Base-by-base conservation (phyloP, 768 basidiomycete genomes). In the Boletus reticulatus region DNA sequence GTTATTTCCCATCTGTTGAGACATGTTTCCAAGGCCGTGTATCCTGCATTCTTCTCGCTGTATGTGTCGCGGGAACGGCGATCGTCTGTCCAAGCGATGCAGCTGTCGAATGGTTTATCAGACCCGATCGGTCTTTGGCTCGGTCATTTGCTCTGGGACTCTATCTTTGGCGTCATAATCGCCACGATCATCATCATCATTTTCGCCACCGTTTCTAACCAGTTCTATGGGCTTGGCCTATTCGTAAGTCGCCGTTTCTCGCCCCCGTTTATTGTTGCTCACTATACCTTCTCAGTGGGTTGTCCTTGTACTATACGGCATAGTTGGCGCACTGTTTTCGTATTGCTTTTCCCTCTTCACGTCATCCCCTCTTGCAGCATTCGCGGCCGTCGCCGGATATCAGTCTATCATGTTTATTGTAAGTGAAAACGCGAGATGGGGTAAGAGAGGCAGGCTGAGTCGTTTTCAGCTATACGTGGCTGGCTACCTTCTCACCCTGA, bases 1-100 rank as follows among this genome's bases (percentile, higher is more conserved):
- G 17, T 39, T 39, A 7, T 39, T 8, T 0, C 2, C 5, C 44
- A 11, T 39, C 22, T 50, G 19, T 16, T 52, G 13, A 24, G 24
- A 58, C 43, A 39, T 27, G 36, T 24, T 42, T 47, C 43, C 10
- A 14, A 89, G 87, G 77, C 86, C 12, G 84, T 89, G 1, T 92
- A 81, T 64, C 88, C 90, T n/a, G 89, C 89, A 4, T 92, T 92
- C 73, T 90, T 84, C 61, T 80, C 87, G 11, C 68, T 92, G 14
- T 92, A 92, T 67, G 88, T 89, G 4, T 84, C 88, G 0, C 78
- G 78, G 57, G 90, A 92, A 64, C 81, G 87, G 11, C 78, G 82
- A 3, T 82, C 84, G 3, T 70, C 73, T 43, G 87, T 92, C 0
- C 88, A 91, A 66, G 86, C 89, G 3, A 92, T 92, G 87, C 89